Conservation (phyloP, 495 filamentous ascomycete species). For the Talaromyces proteolyticus region DNA sequence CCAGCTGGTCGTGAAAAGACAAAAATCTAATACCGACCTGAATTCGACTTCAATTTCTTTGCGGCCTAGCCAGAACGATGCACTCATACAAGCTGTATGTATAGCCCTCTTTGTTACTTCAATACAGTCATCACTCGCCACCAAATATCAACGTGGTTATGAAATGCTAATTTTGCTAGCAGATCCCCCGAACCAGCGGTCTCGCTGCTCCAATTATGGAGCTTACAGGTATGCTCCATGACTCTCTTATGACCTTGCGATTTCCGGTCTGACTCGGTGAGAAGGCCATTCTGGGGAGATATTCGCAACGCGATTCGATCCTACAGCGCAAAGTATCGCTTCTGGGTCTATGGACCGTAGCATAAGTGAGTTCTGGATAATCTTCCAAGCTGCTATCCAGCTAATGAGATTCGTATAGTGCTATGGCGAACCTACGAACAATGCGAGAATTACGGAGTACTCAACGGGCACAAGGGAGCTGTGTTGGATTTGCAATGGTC, state of each 20-base stretch:
- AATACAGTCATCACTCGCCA: background rate
- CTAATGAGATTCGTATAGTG: slow-evolving; percentile 42
- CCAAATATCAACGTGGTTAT: background rate
- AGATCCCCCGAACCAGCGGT: slow-evolving; percentile 79
- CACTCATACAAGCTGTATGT: slow-evolving; percentile 81
- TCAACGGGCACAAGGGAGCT: slow-evolving; percentile 85
- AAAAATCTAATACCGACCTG: slow-evolving; percentile 64
- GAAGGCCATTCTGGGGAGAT: slow-evolving; percentile 69
- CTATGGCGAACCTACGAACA: slow-evolving; percentile 89
- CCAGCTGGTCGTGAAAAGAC: slow-evolving; percentile 84
- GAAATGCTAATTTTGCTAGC: slow-evolving; percentile 8
- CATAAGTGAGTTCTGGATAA: slow-evolving; percentile 57
- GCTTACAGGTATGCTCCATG: slow-evolving; percentile 57
- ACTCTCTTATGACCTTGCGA: background rate
- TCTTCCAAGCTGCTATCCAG: background rate
- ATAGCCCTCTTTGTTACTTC: background rate
- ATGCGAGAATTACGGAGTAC: slow-evolving; percentile 86
- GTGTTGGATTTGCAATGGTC: slow-evolving; percentile 95
- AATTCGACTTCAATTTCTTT: slow-evolving; percentile 58
- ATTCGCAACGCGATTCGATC: slow-evolving; percentile 87
- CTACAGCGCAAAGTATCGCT: slow-evolving; percentile 79
- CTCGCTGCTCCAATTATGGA: slow-evolving; percentile 95
- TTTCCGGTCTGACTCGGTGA: slow-evolving; percentile 4
- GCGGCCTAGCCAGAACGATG: slow-evolving; percentile 61
- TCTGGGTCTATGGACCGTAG: slow-evolving; percentile 93